Conservation (phyloP, 2,329 filamentous ascomycete species). For the Bretziella fagacearum region DNA sequence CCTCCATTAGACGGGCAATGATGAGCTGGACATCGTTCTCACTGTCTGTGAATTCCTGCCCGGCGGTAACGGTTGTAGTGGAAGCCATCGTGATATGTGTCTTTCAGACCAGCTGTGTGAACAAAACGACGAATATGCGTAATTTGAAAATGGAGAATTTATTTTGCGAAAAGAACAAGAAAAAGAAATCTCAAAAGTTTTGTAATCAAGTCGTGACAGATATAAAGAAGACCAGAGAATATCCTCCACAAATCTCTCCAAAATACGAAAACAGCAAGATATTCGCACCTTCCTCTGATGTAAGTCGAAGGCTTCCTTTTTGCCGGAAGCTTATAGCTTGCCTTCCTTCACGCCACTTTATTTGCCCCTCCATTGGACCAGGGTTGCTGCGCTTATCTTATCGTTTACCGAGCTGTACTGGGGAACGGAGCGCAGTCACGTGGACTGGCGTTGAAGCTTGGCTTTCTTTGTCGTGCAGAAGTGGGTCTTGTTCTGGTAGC, state of each 20-base stretch:
- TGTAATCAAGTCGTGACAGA: too few species aligned
- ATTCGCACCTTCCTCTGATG: background rate
- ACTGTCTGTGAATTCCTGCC: slow-evolving; percentile 17
- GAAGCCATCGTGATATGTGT: slow-evolving; percentile 7
- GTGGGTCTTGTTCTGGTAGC: background rate
- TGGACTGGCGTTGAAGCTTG: slow-evolving; percentile 7
- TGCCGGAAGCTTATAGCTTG: slow-evolving; percentile 7
- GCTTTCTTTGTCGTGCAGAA: background rate
- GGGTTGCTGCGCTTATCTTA: slow-evolving; percentile 12
- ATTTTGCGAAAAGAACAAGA: background rate
- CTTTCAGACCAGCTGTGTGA: background rate
- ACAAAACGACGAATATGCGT: background rate
- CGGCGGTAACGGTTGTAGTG: background rate
- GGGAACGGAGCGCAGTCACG: slow-evolving; percentile 3
- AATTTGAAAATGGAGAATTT: background rate
- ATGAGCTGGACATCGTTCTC: slow-evolving; percentile 57
- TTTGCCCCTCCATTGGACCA: background rate
- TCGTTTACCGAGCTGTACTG: background rate
- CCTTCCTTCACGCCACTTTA: background rate
- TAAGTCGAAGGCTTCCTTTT: background rate
- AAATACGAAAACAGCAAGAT: background rate
- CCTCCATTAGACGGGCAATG: slow-evolving; percentile 79
- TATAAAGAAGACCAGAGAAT: background rate
- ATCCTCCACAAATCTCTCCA: background rate
- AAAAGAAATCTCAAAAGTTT: background rate